Evolutionary conservation across 192 early-diverging fungal species (phyloP), one percentile per base, ranked within the genome.

Genomic region (Coemansia guatemalensis): DNA sequence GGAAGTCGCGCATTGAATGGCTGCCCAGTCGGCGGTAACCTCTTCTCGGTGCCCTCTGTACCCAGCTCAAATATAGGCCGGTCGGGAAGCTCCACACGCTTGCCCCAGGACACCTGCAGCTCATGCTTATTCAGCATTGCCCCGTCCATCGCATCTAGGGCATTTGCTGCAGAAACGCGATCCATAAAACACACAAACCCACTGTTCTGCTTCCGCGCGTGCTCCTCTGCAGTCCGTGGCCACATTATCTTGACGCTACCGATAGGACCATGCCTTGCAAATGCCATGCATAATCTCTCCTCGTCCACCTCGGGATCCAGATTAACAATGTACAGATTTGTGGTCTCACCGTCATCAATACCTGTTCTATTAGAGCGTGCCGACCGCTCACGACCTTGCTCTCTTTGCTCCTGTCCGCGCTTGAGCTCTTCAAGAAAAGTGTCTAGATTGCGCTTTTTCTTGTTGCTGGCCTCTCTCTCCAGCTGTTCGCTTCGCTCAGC

Each of bases 161-260:
- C 93, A 22, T 75, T 60, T 12, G 78, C 86, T 1, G 95, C 95
- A 67, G 83, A 82, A 11, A 54, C 64, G 20, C 95, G 83, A 18
- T 85, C 79, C 92, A 95, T 95, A 70, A 93, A 97, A 59, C 92
- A 89, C 14, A 97, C 90, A 82, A 97, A 97, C 20, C 90, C 93
- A 57, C 84, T 89, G 63, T 93, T 94, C 9, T 87, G 75, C 48
- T 86, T 84, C 11, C 94, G 85, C 21, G 89, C 89, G 33, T 85
- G 85, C 71, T 93, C 92, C 50, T 93, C 92, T n/a, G 72, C 80
- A 0, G 90, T 89, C 14, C 95, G 89, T 3, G 94, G 93, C 93
- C 94, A 95, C 95, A 97, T 93, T 48, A 97, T 90, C 67, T 97
- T 97, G 53, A 95, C 90, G 56, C 89, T 92, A 8, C 85, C 94